Conservation (phyloP, 768 basidiomycete genomes). For the Cystofilobasidium bisporidii region DNA sequence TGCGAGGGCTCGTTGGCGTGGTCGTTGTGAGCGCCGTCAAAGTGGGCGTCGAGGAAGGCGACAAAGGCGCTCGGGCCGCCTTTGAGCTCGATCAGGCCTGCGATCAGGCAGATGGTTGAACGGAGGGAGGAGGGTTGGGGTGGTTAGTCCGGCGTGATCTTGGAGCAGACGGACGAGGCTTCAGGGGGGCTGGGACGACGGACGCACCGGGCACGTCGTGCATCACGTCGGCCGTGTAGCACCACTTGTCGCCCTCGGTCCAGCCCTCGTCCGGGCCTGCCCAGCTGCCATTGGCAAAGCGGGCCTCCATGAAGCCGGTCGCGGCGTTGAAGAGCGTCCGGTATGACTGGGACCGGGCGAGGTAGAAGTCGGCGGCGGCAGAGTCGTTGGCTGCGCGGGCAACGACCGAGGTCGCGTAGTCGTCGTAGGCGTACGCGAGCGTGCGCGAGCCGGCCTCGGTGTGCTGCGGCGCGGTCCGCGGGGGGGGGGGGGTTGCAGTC, state of each 20-base stretch:
- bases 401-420: constrained; percentile 60
- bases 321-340: constrained; percentile 58
- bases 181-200: neutral
- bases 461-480: too few species aligned
- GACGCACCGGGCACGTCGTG: constrained; percentile 30
- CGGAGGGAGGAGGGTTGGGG: constrained; percentile 42
- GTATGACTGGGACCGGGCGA: constrained; percentile 50
- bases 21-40: constrained; percentile 57
- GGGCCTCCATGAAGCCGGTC: constrained; percentile 75
- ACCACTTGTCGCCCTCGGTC: constrained; percentile 74
- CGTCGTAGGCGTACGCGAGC: constrained; percentile 68
- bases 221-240: constrained; percentile 62
- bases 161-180: constrained; percentile 1
- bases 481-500: too few species aligned
- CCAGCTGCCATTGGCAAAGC: constrained; percentile 58
- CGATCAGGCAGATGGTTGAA: too few species aligned
- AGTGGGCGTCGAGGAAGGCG: constrained; percentile 42
- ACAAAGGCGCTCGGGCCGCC: constrained; percentile 62
- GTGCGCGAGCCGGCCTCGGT: constrained; percentile 71
- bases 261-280: constrained; percentile 61
- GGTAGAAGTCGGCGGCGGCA: constrained; percentile 48
- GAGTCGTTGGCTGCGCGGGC: constrained; percentile 51
- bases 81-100: constrained; percentile 52
- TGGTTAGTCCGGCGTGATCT: neutral
- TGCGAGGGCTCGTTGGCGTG: constrained; percentile 83